Evolutionary conservation across 495 filamentous ascomycete species (phyloP), one percentile per base, ranked within the genome.

Genomic region (Podospora bellae-mahoneyi): DNA sequence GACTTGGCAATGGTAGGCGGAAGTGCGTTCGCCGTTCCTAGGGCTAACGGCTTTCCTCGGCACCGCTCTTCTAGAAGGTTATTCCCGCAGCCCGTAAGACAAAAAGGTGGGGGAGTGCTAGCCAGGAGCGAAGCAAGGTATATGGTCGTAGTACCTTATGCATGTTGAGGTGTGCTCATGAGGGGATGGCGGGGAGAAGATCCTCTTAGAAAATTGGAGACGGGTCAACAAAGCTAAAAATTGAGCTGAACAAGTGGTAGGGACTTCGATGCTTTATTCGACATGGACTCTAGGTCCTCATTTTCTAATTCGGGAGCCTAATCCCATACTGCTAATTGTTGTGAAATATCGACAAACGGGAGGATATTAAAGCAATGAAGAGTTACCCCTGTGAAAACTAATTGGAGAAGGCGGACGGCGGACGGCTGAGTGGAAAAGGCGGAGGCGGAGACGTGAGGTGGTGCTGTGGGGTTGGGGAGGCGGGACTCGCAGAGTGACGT

Each of bases 351-450:
- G 9, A 58, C 39, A 58, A 27, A 30, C 66, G 66, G 60, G 66
- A 64, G 10, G 66, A 59, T 59, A 64, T 68, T 58, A 58, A 58
- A 58, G 19, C n/a, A 27, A 20, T 27, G 23, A 19, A 58, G 23
- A 58, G 18, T 20, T 58, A 58, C 56, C 16, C 23, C 57, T 23
- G 56, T 44, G 20, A 28, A 69, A 60, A 64, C 34, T 54, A 64
- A 18, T 48, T 62, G 60, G 64, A 64, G 64, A 30, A 28, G 66
- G 62, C 64, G 66, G 66, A 48, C 39, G 39, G 39, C 39, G 13
- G 39, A 48, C 39, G 39, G 9, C 39, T 10, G 39, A 48, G 39
- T 48, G 39, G 9, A 48, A 65, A 64, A 56, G 62, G 66, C 64
- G 39, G 66, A 66, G 60, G 64, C 44, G 67, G 62, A 65, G 64